Evolutionary conservation across 257 asterid genomes (phyloP).

Genomic region (Capsicum chinense): DNA sequence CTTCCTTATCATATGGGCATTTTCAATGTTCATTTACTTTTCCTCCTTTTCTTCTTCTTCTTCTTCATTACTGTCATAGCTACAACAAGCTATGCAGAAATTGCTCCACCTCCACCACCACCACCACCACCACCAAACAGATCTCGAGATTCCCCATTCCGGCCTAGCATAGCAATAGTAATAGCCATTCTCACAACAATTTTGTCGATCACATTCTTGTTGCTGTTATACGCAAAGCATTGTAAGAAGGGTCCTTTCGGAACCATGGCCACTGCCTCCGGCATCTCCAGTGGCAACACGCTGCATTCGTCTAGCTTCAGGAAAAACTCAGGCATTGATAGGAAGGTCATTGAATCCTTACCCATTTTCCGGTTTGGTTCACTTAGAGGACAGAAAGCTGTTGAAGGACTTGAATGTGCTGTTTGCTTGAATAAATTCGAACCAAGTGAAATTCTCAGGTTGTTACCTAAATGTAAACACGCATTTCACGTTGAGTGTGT

Average conservation of each 20-base stretch:
- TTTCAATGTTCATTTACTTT: conserved; percentile 27
- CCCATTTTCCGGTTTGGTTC: conserved; percentile 79
- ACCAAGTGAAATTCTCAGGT: conserved; percentile 56
- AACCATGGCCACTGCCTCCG: background rate
- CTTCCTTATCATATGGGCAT: conserved; percentile 34
- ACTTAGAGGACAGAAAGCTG: conserved; percentile 64
- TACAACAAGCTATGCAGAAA: background rate
- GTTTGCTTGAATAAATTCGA: conserved; percentile 75
- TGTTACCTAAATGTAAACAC: conserved; percentile 83
- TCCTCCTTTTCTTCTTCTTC: conserved; percentile 27
- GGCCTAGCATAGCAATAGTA: conserved; percentile 58
- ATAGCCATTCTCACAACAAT: conserved; percentile 63
- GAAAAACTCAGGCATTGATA: conserved; percentile 60
- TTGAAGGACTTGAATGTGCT: conserved; percentile 74
- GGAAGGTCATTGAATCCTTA: conserved; percentile 59
- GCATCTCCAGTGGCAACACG: background rate
- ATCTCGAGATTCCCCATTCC: conserved; percentile 38
- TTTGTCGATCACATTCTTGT: conserved; percentile 64
- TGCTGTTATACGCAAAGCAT: conserved; percentile 71
- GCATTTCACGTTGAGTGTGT: conserved; percentile 91
- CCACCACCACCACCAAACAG: conserved; percentile 19
- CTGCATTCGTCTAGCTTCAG: conserved; percentile 31
- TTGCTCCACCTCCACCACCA: conserved; percentile 24
- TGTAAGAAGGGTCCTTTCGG: conserved; percentile 48
- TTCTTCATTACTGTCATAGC: conserved; percentile 8